Evolutionary conservation across 805 yeast genomes (phyloP), one percentile per base, ranked within the genome.

Genomic region (Yamadazyma sp.): DNA sequence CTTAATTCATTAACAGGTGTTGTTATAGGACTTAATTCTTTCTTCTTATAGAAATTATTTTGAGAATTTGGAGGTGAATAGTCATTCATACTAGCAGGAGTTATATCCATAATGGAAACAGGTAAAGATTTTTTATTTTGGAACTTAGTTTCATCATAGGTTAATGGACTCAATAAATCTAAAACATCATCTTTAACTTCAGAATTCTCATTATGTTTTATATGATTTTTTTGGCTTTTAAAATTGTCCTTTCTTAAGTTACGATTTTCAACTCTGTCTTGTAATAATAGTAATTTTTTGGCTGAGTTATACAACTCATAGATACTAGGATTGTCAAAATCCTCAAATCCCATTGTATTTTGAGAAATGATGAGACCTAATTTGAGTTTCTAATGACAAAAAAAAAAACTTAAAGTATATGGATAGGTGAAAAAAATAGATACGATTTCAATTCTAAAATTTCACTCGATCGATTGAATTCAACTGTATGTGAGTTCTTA

Each of bases 221-320:
- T 69, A 29, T 37, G 40, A 16, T 25, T 47, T 15, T 42, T 39
- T 40, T 65, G 72, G 14, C 48, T 36, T 25, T 50, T 50, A 20
- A 20, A 23, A 33, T 47, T 49, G 12, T 60, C 62, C 40, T 62
- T 63, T 13, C 73, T 47, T 7, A 58, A 36, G 26, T 58, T 61
- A 27, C 71, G 49, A 45, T 67, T 65, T 36, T 61, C 66, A 18
- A 66, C 62, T 30, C 73, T 44, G 4, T 64, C 56, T 38, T 65
- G 67, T 27, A 67, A 52, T 13, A 63, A 50, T 30, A 67, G 48
- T 20, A 67, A 50, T 37, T 58, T 62, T 40, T 60, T 63, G 7
- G 71, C 73, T 20, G 69, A 65, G 47, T 56, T 45, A 42, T 65
- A 65, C 23, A 67, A 61, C 44, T 67, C 72, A 42, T 55, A 52